These are phyloP conservation scores for Panellus pusillus DNA, from an alignment of 768 basidiomycete species.

Conservation along the genomic window DNA sequence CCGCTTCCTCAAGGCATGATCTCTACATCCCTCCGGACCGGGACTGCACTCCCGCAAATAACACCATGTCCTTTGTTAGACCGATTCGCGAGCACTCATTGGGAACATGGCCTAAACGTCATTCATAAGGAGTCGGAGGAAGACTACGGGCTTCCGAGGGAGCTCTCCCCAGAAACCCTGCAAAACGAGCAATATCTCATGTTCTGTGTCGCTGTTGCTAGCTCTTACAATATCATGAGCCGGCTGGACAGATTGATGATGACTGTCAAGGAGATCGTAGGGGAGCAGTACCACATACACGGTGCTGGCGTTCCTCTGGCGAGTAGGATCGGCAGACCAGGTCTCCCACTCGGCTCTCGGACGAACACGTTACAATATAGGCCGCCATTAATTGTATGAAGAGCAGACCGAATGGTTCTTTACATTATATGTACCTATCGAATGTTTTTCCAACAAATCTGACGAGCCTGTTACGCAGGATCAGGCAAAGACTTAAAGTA, in stretches of 20 bases:
- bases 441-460: no score
- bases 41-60: conserved; percentile 78
- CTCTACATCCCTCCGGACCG: conserved; percentile 72
- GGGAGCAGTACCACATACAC: conserved; percentile 85
- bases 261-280: conserved; percentile 82
- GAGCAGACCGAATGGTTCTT: no score
- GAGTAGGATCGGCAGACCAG: conserved; percentile 20
- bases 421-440: no score
- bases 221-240: conserved; percentile 65
- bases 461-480: no score
- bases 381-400: conserved; percentile 14
- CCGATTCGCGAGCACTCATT: conserved; percentile 38
- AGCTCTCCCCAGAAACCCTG: conserved; percentile 70
- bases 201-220: conserved; percentile 74
- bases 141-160: conserved; percentile 70
- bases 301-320: conserved; percentile 47
- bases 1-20: conserved; percentile 58
- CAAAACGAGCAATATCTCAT: conserved; percentile 78
- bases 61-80: conserved; percentile 73
- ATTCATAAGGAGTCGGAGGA: conserved; percentile 72
- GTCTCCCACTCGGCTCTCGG: conserved; percentile 33
- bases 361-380: conserved; percentile 22
- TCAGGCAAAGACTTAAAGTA: no score
- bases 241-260: conserved; percentile 78
- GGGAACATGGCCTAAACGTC: conserved; percentile 60